Percentiles rank a stretch among this genome's conserved stretches.
Evolutionary conservation across 495 filamentous ascomycete genomes (phyloP).

Genomic region (Cercophora samala): DNA sequence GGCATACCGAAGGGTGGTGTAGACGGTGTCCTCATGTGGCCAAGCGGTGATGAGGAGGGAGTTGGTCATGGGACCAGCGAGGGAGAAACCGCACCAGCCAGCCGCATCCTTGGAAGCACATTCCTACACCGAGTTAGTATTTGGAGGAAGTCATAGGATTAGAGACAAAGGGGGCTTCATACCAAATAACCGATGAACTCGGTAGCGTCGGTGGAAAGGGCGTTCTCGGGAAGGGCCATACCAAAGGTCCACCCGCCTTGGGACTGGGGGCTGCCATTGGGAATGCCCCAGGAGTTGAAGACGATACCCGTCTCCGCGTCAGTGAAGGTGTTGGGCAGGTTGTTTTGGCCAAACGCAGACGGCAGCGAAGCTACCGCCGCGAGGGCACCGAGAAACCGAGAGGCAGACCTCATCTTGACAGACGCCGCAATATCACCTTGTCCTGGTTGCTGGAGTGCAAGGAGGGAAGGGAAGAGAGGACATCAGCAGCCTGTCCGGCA

Average conservation of each 20-base stretch:
- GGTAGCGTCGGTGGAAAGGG: slow-evolving; percentile 47
- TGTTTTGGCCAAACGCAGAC: slow-evolving; percentile 28
- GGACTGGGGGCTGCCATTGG: slow-evolving; percentile 27
- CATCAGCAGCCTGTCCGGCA: slow-evolving; percentile 1
- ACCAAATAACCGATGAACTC: slow-evolving; percentile 61
- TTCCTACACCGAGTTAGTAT: slow-evolving; percentile 28
- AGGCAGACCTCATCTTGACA: slow-evolving; percentile 28
- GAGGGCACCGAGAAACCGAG: slow-evolving; percentile 29
- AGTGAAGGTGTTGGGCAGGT: slow-evolving; percentile 34
- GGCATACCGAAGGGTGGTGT: slow-evolving; percentile 55
- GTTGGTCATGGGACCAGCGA: slow-evolving; percentile 56
- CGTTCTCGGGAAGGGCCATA: slow-evolving; percentile 52
- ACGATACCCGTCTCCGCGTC: slow-evolving; percentile 44
- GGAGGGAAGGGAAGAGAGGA: slow-evolving; percentile 11
- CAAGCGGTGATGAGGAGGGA: slow-evolving; percentile 57
- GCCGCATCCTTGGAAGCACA: slow-evolving; percentile 30
- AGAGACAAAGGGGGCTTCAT: slow-evolving; percentile 19
- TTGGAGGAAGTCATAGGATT: background rate
- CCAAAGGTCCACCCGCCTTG: slow-evolving; percentile 52
- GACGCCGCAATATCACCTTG: slow-evolving; percentile 18
- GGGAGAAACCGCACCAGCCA: slow-evolving; percentile 59
- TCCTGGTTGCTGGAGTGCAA: slow-evolving; percentile 13
- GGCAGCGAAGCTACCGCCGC: slow-evolving; percentile 29
- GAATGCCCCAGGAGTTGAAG: slow-evolving; percentile 43
- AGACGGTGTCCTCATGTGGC: slow-evolving; percentile 46